These are phyloP conservation scores for Flaveria sonorensis DNA, from an alignment of 129 eudicot species.

Conservation along the genomic window DNA sequence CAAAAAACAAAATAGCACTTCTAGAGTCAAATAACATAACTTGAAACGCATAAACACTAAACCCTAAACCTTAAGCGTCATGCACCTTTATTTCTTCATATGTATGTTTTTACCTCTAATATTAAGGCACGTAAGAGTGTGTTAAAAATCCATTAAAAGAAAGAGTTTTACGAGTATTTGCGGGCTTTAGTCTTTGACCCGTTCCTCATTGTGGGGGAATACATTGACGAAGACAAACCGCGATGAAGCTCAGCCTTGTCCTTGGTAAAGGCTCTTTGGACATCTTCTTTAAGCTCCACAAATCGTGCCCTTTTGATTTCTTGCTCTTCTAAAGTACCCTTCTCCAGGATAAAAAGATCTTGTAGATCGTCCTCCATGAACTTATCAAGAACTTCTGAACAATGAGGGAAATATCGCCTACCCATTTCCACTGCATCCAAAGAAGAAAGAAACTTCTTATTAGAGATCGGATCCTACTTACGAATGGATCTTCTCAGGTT, in stretches of 20 bases:
- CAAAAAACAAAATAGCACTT: too few species aligned
- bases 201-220: slow-evolving; percentile 37
- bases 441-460: neutral
- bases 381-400: slow-evolving; percentile 70
- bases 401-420: slow-evolving; percentile 77
- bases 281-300: slow-evolving; percentile 68
- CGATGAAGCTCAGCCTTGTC: slow-evolving; percentile 64
- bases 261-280: slow-evolving; percentile 67
- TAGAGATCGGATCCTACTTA: neutral
- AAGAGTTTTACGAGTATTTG: slow-evolving; percentile 16
- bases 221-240: slow-evolving; percentile 46
- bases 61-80: neutral
- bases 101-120: neutral
- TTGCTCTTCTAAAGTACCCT: slow-evolving; percentile 62
- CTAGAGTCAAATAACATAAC: neutral
- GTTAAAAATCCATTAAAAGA: neutral
- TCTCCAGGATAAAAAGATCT: slow-evolving; percentile 46
- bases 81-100: neutral
- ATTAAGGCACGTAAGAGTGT: slow-evolving; percentile 12
- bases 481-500: neutral
- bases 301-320: slow-evolving; percentile 49
- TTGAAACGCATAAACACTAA: neutral
- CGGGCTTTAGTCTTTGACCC: slow-evolving; percentile 37
- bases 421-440: slow-evolving; percentile 71
- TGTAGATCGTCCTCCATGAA: slow-evolving; percentile 67